Conservation (phyloP, 73 alveolate genomes). For the Symbiodinium pilosum region DNA sequence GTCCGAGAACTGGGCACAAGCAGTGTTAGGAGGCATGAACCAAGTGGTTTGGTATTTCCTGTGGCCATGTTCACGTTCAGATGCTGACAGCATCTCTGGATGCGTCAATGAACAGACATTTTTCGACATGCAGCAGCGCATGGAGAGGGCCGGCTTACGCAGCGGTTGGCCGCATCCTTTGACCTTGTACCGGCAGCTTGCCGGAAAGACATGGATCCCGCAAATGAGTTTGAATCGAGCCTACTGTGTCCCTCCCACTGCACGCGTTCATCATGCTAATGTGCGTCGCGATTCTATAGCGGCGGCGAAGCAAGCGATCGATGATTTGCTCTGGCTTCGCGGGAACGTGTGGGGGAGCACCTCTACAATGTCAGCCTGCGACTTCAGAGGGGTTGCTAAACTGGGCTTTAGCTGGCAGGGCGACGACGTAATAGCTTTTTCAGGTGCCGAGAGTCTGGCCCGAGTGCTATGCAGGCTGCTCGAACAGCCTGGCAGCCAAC, state of each 20-base stretch:
- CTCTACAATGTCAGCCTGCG: not conserved
- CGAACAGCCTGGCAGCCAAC: constrained; percentile 19
- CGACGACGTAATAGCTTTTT: constrained; percentile 67
- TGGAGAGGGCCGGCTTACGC: constrained; percentile 78
- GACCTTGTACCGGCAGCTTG: constrained; percentile 28
- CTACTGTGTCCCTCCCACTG: constrained; percentile 55
- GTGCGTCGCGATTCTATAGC: constrained; percentile 23
- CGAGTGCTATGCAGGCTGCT: constrained; percentile 44
- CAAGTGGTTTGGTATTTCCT: constrained; percentile 69
- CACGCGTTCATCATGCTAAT: constrained; percentile 46
- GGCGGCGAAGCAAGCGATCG: constrained; percentile 37
- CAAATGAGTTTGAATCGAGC: constrained; percentile 56
- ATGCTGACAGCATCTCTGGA: constrained; percentile 22
- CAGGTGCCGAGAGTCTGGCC: constrained; percentile 35
- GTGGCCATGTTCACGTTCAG: constrained; percentile 74
- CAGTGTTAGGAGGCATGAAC: constrained; percentile 48
- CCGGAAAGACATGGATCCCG: constrained; percentile 77
- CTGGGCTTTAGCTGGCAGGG: constrained; percentile 95
- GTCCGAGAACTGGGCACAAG: constrained; percentile 83
- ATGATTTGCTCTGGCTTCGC: not conserved
- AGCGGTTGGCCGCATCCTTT: constrained; percentile 91
- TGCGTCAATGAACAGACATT: constrained; percentile 37
- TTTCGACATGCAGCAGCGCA: constrained; percentile 48
- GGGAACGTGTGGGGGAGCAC: not conserved
- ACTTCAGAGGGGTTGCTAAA: constrained; percentile 46